Percentiles rank a stretch among this genome's conserved stretches.
Evolutionary conservation across 768 basidiomycete species (phyloP).

Genomic region (Hygrophoropsis aurantiaca): DNA sequence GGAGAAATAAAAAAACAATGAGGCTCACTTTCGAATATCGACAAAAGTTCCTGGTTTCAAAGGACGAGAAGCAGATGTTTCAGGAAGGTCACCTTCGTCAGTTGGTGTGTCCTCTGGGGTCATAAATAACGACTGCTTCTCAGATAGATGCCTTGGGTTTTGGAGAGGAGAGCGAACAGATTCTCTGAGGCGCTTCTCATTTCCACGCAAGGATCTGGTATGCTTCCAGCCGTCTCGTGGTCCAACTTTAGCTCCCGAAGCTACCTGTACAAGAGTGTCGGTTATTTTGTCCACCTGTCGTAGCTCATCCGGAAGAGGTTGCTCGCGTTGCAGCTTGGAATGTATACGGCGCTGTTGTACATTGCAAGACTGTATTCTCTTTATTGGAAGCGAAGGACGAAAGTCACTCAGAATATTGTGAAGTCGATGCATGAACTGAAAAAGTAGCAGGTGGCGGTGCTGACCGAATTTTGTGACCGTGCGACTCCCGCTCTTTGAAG

Average conservation of each 20-base stretch:
- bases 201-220: conserved; percentile 34
- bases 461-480: conserved; percentile 30
- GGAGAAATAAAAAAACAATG: not conserved
- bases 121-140: conserved; percentile 24
- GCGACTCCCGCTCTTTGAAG: too few species aligned
- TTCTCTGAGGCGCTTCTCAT: conserved; percentile 37
- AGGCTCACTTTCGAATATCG: conserved; percentile 49
- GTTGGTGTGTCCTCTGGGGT: conserved; percentile 11
- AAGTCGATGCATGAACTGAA: conserved; percentile 29
- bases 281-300: conserved; percentile 18
- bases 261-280: conserved; percentile 34
- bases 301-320: conserved; percentile 9
- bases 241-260: conserved; percentile 22
- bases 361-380: not conserved
- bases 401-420: conserved; percentile 17
- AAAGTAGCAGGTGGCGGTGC: conserved; percentile 8
- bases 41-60: conserved; percentile 49
- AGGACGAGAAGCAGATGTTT: conserved; percentile 5
- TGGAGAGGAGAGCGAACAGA: conserved; percentile 12
- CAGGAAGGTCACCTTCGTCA: conserved; percentile 8
- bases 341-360: not conserved
- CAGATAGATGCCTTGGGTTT: conserved; percentile 20
- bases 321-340: not conserved
- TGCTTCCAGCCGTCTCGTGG: conserved; percentile 36
- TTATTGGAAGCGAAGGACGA: conserved; percentile 10